Base-by-base conservation (phyloP, 139 green algal species). In the Mesostigma viride region DNA sequence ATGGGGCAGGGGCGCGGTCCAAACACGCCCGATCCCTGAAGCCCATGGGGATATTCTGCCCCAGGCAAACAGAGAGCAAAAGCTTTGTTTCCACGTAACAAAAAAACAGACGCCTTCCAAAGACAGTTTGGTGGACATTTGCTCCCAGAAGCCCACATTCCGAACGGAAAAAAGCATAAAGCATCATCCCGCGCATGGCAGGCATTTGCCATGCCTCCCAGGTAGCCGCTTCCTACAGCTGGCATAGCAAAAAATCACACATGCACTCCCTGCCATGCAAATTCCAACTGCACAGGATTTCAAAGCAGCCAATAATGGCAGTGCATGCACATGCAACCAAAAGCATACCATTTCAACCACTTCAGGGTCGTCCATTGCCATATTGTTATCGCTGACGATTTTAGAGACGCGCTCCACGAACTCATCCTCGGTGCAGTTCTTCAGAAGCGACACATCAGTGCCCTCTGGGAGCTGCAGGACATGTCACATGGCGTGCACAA, bases 381-480 rank as follows among this genome's bases (percentile, higher is more conserved):
- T 31, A 20, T 72, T 66, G 2, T 26, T 28, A 3, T 36, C 33
- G 8, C 11, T n/a, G 3, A 44, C 65, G 71, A 72, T 66, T 6
- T 72, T 28, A 26, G 56, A 28, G 3, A 72, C 65, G 3, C 65
- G n/a, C 31, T 51, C 17, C 65, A 30, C 27, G 27, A 72, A 72
- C 5, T 31, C 56, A 17, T 71, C 56, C 5, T 72, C 65, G 35
- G 71, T 53, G 31, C 71, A 53, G 56, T 28, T 53, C 33, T 72
- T 28, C 33, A 72, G 53, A 17, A 72, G 26, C 27, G 22, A 11
- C 44, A 33, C 40, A 36, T 65, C 58, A 51, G 58, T 65, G 22
- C 44, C 66, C 34, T n/a, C 66, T 62, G 66, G 44, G 6, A 58
- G 30, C 58, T 67, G 57, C 47, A 31, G n/a, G 11, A 57, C 31